Conservation (phyloP, 306 rosid species). For the Erythrophleum fordii region DNA sequence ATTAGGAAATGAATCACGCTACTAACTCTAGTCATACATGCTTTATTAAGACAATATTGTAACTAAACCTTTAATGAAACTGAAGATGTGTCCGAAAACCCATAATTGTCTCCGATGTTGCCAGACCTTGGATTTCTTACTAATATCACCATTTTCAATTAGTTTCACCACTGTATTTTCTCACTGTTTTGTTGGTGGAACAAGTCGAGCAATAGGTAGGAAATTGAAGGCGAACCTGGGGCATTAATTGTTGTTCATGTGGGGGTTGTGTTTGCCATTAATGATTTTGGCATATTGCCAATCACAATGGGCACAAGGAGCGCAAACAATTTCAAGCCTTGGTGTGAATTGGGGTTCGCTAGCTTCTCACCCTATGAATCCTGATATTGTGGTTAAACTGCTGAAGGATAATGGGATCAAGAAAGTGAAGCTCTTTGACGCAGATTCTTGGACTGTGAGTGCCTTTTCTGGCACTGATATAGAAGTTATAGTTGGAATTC, state of each 20-base stretch:
- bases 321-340: slow-evolving; percentile 16
- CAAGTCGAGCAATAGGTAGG: too few relatives aligned
- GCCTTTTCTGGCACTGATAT: slow-evolving; percentile 65
- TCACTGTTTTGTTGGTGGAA: too few relatives aligned
- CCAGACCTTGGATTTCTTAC: neutral
- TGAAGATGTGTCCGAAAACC: neutral
- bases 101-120: slow-evolving; percentile 10
- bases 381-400: slow-evolving; percentile 58
- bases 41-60: slow-evolving; percentile 32
- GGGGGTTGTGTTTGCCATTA: neutral
- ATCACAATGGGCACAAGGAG: neutral
- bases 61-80: neutral
- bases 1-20: neutral
- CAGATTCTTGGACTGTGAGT: slow-evolving; percentile 61
- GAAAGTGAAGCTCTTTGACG: slow-evolving; percentile 74
- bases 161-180: too few relatives aligned
- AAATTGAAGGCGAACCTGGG: too few relatives aligned
- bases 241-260: neutral
- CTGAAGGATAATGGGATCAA: slow-evolving; percentile 70
- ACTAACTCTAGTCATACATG: neutral
- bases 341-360: slow-evolving; percentile 88
- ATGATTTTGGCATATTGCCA: neutral
- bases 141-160: neutral
- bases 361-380: slow-evolving; percentile 57
- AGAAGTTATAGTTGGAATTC: slow-evolving; percentile 78